A percentile compares a stretch with the other conserved stretches of the same genome.
Conservation (phyloP, 768 basidiomycete genomes). For the Pleurotus eryngii region DNA sequence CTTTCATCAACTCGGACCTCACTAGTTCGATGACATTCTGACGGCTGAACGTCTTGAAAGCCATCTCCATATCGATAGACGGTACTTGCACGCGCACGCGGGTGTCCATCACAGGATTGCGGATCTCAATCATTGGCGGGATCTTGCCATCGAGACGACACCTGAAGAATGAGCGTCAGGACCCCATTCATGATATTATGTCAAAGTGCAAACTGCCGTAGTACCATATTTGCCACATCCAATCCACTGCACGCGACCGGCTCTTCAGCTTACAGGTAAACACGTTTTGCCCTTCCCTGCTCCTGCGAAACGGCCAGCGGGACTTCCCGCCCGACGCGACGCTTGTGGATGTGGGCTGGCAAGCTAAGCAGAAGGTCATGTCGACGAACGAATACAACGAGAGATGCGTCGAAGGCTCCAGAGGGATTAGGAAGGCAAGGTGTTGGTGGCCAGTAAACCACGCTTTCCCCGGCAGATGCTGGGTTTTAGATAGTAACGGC, state of each 20-base stretch:
- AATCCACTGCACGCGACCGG: constrained; percentile 77
- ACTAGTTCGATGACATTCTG: constrained; percentile 64
- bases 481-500: constrained; percentile 8
- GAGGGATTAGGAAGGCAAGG: constrained; percentile 75
- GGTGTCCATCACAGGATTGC: constrained; percentile 63
- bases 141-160: constrained; percentile 68
- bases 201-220: constrained; percentile 7
- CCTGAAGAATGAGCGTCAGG: constrained; percentile 36
- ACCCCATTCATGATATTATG: background rate
- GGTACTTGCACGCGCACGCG: constrained; percentile 73
- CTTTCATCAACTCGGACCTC: constrained; percentile 47
- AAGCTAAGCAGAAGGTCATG: constrained; percentile 75
- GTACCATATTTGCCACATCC: constrained; percentile 88
- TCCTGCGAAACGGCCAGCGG: constrained; percentile 45
- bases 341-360: constrained; percentile 47
- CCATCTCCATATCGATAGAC: constrained; percentile 24
- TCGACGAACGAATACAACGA: constrained; percentile 88
- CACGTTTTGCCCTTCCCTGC: constrained; percentile 71
- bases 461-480: constrained; percentile 63
- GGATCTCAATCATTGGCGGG: constrained; percentile 66
- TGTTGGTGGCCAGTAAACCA: constrained; percentile 70
- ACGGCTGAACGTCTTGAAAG: constrained; percentile 52
- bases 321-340: constrained; percentile 34
- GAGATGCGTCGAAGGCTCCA: constrained; percentile 62
- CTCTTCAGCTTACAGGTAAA: constrained; percentile 84